Evolutionary conservation across 768 basidiomycete species (phyloP), one percentile per base, ranked within the genome.

Genomic region (Russula ochroleuca): DNA sequence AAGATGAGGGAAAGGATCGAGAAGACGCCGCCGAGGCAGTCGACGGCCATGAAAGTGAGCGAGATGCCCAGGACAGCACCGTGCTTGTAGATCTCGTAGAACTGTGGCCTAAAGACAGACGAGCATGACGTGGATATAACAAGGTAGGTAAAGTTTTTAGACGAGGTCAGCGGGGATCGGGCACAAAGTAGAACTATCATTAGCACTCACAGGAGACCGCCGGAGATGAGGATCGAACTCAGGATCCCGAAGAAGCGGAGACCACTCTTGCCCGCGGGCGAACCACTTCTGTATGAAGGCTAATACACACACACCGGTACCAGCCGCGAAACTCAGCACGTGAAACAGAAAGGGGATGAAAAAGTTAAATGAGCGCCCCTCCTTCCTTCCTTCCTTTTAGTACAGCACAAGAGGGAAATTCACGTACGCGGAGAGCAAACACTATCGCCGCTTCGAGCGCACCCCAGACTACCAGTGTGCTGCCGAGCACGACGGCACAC

Each of bases 1-100:
- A 90, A 90, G 38, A 76, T 80, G n/a, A 92, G 78, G 31, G 86
- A 87, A 8, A 90, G 75, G 64, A 83, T 78, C 59, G 82, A 86
- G 74, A 90, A 90, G 2, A 92, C 73, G 6, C 82, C 85, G 35
- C 90, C 91, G 10, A 84, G 70, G 59, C 85, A 78, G 70, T 94
- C 91, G 56, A 92, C 78, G 10, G 74, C 67, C 76, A 92, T 85
- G 75, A 92, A 92, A 8, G 77, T 48, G 49, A 88, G 75, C 0
- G 86, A 88, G 57, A 94, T 83, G 9, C 91, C 90, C 25, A 82
- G 70, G 43, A 88, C 85, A 66, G 85, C 81, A 66, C 77, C 78
- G 68, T 79, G 77, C 65, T 81, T 81, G 74, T 81, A 87, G 50
- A 93, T 92, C 70, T 92, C 88, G 72, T 80, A 84, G 69, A 87